Base-by-base conservation (phyloP, 257 asterid species). In the Leptodermis oblonga region DNA sequence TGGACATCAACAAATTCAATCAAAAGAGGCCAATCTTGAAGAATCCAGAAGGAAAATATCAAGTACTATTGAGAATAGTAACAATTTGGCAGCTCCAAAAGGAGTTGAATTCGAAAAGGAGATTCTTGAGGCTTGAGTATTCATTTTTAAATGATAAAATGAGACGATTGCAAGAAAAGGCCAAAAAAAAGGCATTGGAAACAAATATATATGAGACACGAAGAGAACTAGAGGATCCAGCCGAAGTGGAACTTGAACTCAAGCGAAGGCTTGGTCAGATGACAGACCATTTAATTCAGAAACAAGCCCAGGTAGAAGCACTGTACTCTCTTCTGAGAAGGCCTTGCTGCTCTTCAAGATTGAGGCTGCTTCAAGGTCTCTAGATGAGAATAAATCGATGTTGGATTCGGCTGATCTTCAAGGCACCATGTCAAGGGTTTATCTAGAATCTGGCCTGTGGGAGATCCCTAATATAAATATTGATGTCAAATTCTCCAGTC, bases 241-340 rank as follows among this genome's bases (percentile, higher is more conserved):
- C 90, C 67, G 95, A 86, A 84, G 86, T 92, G 65, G 98, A 92
- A 77, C 80, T 84, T 67, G 97, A 92, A 87, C 98, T 92, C 76
- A 90, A 85, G 89, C 90, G 85, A 76, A 87, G 95, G 86, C 98
- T 90, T 73, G 77, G 82, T 77, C 97, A 84, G 81, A 83, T 92
- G 78, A 89, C 97, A 28, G 96, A 92, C 82, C 95, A 87, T 80
- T 78, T 92, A 80, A 92, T 92, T 80, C 95, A 86, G 83, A 92
- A 89, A 82, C 97, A 92, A 85, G 92, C 96, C 78, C 96, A 92
- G 98, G 98, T 90, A 68, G 98, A 92, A 86, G 76, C 94, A 33
- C n/a, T n/a, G n/a, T n/a, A n/a, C 89, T 88, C 41, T 80, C 96
- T 65, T 93, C 97, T 18, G 95, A 90, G 83, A 93, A 88, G 79